These are phyloP conservation scores for Russula olivacea DNA, from an alignment of 768 basidiomycete species.

Conservation along the genomic window DNA sequence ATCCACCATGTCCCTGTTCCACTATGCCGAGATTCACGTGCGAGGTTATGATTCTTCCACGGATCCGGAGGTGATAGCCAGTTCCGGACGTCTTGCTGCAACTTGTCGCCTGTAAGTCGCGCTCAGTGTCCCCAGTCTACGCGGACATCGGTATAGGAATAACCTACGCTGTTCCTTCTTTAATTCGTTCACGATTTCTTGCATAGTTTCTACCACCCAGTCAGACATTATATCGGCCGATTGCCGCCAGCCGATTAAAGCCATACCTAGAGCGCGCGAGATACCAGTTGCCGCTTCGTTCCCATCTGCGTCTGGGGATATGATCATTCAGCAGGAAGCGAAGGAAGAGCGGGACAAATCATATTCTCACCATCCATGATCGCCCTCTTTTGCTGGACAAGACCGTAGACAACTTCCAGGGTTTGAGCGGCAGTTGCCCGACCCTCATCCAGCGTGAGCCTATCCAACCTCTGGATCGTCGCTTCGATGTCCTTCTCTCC, in stretches of 20 bases:
- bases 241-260: neutral
- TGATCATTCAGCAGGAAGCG: neutral
- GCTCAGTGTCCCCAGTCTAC: neutral
- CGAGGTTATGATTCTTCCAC: neutral
- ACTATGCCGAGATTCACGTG: neutral
- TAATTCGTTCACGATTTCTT: neutral
- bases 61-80: conserved; percentile 14
- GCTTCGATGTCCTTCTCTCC: conserved; percentile 8
- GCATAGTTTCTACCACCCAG: neutral
- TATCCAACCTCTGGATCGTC: neutral
- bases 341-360: neutral
- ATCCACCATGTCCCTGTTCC: conserved; percentile 1
- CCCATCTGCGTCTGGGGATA: neutral
- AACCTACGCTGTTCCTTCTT: neutral
- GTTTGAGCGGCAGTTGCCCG: neutral
- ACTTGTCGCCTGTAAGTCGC: neutral
- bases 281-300: neutral
- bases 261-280: neutral
- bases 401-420: neutral
- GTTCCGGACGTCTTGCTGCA: neutral
- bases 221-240: neutral
- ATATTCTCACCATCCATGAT: conserved; percentile 2
- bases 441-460: conserved; percentile 2
- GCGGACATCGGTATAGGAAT: neutral
- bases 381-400: neutral